Evolutionary conservation across 1,139 yeast species (phyloP).

Genomic region (Suhomyces terraborum): DNA sequence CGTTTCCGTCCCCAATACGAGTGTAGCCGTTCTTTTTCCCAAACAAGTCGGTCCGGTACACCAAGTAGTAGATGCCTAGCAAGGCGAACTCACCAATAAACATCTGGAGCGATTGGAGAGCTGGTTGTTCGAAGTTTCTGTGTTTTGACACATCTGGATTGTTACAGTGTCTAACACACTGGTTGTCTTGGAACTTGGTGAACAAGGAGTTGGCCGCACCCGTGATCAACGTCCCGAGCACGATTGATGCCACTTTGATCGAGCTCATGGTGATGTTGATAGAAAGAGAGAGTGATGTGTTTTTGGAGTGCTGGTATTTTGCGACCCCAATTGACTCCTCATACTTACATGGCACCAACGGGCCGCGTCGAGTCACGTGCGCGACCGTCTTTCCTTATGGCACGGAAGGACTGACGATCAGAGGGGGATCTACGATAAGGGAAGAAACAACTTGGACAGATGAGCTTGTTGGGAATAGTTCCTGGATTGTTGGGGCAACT

Average conservation of each 20-base stretch:
- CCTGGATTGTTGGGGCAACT: too few relatives aligned
- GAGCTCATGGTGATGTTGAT: constrained; percentile 7
- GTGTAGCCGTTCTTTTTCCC: constrained; percentile 20
- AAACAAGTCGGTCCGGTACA: constrained; percentile 26
- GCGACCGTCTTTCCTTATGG: too few relatives aligned
- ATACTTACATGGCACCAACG: too few relatives aligned
- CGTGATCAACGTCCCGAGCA: constrained; percentile 58
- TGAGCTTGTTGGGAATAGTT: neutral
- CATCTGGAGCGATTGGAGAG: constrained; percentile 79
- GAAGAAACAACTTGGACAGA: neutral
- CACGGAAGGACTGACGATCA: too few relatives aligned
- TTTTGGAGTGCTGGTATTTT: too few relatives aligned
- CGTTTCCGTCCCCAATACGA: constrained; percentile 15
- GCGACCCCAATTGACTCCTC: too few relatives aligned
- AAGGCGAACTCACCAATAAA: constrained; percentile 69
- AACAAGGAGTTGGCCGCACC: constrained; percentile 76
- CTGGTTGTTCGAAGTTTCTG: constrained; percentile 71
- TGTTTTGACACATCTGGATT: constrained; percentile 43
- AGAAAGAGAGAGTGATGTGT: too few relatives aligned
- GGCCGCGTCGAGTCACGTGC: too few relatives aligned
- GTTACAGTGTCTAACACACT: constrained; percentile 63
- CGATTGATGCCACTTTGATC: constrained; percentile 24
- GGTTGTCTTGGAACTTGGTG: constrained; percentile 78
- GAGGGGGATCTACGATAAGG: too few relatives aligned
- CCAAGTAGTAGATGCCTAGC: constrained; percentile 46